These are phyloP conservation scores for Boletus tylopilopsis DNA, from an alignment of 768 basidiomycete genomes.

Conservation along the genomic window DNA sequence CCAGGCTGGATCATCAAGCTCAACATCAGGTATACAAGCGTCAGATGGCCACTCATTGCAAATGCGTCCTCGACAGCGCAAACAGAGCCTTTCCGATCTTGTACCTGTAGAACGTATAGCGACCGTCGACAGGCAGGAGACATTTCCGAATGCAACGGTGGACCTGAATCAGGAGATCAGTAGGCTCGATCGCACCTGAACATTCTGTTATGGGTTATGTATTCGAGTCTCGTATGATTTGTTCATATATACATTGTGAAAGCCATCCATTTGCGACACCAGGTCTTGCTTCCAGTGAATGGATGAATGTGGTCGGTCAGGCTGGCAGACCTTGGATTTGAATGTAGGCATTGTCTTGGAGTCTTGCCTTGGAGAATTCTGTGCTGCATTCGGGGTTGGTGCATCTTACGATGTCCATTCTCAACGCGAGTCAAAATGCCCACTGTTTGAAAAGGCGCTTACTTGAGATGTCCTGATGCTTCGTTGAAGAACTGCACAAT, in stretches of 20 bases:
- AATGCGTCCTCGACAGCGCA: conserved; percentile 52
- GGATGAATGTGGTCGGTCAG: conserved; percentile 14
- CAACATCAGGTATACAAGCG: conserved; percentile 15
- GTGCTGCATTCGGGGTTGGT: conserved; percentile 39
- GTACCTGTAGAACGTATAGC: conserved; percentile 64
- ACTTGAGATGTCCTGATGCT: conserved; percentile 34
- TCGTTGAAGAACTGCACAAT: conserved; percentile 39
- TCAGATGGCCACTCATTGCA: conserved; percentile 41
- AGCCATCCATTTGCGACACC: conserved; percentile 19
- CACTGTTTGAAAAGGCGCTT: conserved; percentile 14
- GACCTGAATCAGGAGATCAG: conserved; percentile 64
- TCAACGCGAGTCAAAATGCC: conserved; percentile 7
- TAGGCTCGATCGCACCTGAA: conserved; percentile 28
- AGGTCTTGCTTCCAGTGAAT: conserved; percentile 15
- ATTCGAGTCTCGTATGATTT: conserved; percentile 19
- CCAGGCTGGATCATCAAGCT: conserved; percentile 8
- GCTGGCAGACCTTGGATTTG: conserved; percentile 37
- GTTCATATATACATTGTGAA: conserved; percentile 29
- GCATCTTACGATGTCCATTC: conserved; percentile 19
- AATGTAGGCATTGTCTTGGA: conserved; percentile 39
- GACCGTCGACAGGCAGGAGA: conserved; percentile 50
- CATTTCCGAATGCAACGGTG: conserved; percentile 61
- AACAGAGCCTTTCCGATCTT: conserved; percentile 59
- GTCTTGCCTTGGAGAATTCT: conserved; percentile 40
- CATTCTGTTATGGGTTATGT: conserved; percentile 13